phyloP scores from a whole-genome alignment of 805 yeast genomes.

The Candida pseudoglaebosa region DNA sequence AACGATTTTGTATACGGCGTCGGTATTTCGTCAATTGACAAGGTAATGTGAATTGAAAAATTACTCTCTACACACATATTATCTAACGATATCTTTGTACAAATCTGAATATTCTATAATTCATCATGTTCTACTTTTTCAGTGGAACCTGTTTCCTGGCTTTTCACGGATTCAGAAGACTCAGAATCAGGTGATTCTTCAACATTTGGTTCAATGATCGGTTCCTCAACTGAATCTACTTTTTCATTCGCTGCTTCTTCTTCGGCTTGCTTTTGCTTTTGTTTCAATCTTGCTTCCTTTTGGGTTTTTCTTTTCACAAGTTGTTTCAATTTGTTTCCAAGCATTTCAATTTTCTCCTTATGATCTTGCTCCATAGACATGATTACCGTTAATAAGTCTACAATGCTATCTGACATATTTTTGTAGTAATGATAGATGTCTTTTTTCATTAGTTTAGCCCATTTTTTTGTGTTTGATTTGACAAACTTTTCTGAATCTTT shows the following conservation, averaged over 20 bases:
- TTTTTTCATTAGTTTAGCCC: constrained; percentile 18
- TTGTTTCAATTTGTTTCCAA: constrained; percentile 25
- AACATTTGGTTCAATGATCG: constrained; percentile 1
- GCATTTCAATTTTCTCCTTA: constrained; percentile 21
- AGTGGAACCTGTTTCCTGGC: constrained; percentile 5
- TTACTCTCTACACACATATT: too few species aligned
- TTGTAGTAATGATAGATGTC: constrained; percentile 25
- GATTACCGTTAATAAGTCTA: constrained; percentile 27
- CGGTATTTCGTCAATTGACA: too few species aligned
- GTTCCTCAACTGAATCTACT: constrained; percentile 5
- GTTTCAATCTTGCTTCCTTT: constrained; percentile 29
- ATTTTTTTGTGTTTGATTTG: constrained; percentile 15
- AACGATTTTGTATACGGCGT: too few species aligned
- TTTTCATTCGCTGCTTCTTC: constrained; percentile 6
- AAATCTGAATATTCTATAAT: background rate
- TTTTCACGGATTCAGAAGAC: constrained; percentile 7
- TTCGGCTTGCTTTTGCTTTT: constrained; percentile 17
- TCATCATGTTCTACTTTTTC: constrained; percentile 20
- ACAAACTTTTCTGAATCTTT: constrained; percentile 23
- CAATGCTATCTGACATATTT: constrained; percentile 21
- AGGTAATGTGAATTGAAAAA: too few species aligned
- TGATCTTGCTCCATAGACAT: constrained; percentile 27
- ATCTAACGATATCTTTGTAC: background rate
- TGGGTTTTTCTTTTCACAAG: constrained; percentile 28
- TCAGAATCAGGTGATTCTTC: constrained; percentile 7